These are phyloP conservation scores for Gossypium armourianum DNA, from an alignment of 441 rosid genomes.

Conservation along the genomic window DNA sequence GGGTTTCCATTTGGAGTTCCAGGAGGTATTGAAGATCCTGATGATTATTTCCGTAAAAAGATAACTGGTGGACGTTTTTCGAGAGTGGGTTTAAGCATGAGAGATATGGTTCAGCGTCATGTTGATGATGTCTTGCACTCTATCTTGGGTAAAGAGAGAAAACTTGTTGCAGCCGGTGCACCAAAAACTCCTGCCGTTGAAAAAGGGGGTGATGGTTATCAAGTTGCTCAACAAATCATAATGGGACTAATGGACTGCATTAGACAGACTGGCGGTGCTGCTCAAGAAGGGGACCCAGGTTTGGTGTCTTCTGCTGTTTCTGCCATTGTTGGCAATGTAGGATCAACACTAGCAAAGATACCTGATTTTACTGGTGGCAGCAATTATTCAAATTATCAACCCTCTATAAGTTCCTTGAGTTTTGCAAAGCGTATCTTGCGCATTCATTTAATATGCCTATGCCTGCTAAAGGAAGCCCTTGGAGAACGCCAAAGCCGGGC, in stretches of 20 bases:
- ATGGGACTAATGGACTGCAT: conserved; percentile 68
- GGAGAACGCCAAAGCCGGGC: conserved; percentile 95
- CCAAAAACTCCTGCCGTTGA: conserved; percentile 43
- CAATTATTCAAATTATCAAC: conserved; percentile 41
- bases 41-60: conserved; percentile 80
- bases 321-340: conserved; percentile 66
- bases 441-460: conserved; percentile 66
- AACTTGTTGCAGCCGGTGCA: conserved; percentile 42
- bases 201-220: conserved; percentile 63
- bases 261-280: conserved; percentile 89
- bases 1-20: conserved; percentile 80
- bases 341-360: conserved; percentile 51
- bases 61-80: conserved; percentile 53
- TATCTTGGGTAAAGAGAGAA: conserved; percentile 54
- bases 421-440: conserved; percentile 61
- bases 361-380: conserved; percentile 53
- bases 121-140: conserved; percentile 56
- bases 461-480: conserved; percentile 85
- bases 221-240: conserved; percentile 73
- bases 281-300: conserved; percentile 94
- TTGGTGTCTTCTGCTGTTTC: conserved; percentile 90
- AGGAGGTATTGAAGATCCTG: conserved; percentile 72
- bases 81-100: conserved; percentile 78
- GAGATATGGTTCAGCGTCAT: conserved; percentile 64
- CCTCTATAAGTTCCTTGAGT: conserved; percentile 35